Conservation (phyloP, 805 yeast genomes). For the Metschnikowia orientalis region DNA sequence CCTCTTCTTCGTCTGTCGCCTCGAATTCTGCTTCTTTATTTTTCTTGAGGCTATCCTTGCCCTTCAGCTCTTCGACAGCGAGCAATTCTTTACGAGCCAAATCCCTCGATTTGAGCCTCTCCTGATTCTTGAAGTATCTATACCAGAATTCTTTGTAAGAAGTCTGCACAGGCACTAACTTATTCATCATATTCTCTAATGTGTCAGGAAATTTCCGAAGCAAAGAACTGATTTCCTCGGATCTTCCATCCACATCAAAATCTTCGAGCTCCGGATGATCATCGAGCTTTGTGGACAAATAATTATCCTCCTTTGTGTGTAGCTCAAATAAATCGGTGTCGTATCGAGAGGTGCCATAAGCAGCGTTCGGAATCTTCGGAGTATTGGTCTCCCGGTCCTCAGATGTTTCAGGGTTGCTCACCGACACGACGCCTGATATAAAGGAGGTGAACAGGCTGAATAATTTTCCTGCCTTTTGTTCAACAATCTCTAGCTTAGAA, state of each 20-base stretch:
- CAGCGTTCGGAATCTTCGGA: conserved; percentile 16
- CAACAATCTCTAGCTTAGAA: conserved; percentile 63
- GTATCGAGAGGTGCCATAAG: conserved; percentile 36
- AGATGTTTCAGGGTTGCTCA: conserved; percentile 11
- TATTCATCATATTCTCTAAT: conserved; percentile 51
- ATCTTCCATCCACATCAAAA: conserved; percentile 45
- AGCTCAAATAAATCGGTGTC: conserved; percentile 38
- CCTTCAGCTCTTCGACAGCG: conserved; percentile 23
- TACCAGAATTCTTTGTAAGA: conserved; percentile 69
- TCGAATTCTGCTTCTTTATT: conserved; percentile 32
- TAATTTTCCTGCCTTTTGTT: conserved; percentile 60
- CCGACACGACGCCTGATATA: conserved; percentile 37
- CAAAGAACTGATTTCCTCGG: conserved; percentile 47
- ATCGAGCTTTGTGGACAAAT: conserved; percentile 16
- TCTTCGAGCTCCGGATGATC: conserved; percentile 9
- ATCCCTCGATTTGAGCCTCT: conserved; percentile 57
- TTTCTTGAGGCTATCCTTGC: conserved; percentile 9
- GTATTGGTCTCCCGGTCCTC: conserved; percentile 10
- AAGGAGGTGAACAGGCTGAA: conserved; percentile 56
- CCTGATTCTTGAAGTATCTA: conserved; percentile 55
- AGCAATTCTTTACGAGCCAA: conserved; percentile 60
- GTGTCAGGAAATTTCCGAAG: conserved; percentile 45
- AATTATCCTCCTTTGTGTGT: conserved; percentile 30
- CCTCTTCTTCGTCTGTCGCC: conserved; percentile 45
- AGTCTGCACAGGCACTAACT: conserved; percentile 61